phyloP scores from a whole-genome alignment of 2,329 filamentous ascomycete species.

The Ilyonectria sp. region DNA sequence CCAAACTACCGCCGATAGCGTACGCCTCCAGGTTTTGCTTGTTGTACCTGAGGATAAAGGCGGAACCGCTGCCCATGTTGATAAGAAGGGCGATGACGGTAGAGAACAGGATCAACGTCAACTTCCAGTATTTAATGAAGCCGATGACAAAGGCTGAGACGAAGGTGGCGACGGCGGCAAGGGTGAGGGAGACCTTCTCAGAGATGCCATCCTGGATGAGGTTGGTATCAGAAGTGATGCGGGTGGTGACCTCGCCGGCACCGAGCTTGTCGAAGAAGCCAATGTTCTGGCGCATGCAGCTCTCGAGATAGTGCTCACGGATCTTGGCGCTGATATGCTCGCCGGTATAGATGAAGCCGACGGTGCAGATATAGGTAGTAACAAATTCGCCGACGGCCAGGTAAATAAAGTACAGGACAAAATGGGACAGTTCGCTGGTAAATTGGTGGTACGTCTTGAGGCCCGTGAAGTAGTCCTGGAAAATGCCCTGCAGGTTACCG shows the following conservation, averaged over 20 bases:
- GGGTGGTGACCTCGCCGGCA: conserved; percentile 92
- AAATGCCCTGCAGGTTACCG: conserved; percentile 80
- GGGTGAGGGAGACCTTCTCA: conserved; percentile 85
- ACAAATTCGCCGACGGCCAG: conserved; percentile 86
- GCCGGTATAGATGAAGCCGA: conserved; percentile 91
- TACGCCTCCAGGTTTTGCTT: conserved; percentile 85
- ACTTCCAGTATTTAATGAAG: conserved; percentile 92
- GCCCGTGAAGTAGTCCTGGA: conserved; percentile 73
- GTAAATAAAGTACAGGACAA: conserved; percentile 89
- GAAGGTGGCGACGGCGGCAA: conserved; percentile 86
- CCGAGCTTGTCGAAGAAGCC: conserved; percentile 94
- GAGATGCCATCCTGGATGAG: conserved; percentile 94
- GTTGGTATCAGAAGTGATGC: conserved; percentile 95
- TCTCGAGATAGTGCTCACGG: conserved; percentile 85
- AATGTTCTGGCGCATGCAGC: conserved; percentile 90
- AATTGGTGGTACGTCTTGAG: conserved; percentile 69
- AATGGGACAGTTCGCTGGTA: conserved; percentile 69
- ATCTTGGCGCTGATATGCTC: conserved; percentile 86
- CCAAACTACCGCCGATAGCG: conserved; percentile 87
- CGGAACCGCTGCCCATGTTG: conserved; percentile 81
- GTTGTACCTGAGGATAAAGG: conserved; percentile 85
- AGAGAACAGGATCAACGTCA: conserved; percentile 88
- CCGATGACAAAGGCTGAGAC: conserved; percentile 91
- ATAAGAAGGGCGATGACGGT: conserved; percentile 85
- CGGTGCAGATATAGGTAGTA: conserved; percentile 83